Evolutionary conservation across 2,329 filamentous ascomycete genomes (phyloP), one percentile per base, ranked within the genome.

Genomic region (Talaromyces sp.): DNA sequence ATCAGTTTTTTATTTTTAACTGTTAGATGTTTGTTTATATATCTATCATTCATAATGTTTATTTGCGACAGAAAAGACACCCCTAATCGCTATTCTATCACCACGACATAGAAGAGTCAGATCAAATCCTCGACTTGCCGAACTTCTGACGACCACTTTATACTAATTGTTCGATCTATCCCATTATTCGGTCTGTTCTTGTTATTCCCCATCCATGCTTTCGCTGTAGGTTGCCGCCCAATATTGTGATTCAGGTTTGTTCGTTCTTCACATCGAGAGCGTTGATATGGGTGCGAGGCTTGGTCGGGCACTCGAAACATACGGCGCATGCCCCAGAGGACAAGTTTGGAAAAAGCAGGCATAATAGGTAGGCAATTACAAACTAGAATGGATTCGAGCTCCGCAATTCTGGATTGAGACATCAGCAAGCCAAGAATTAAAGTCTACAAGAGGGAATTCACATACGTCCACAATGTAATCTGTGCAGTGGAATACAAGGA

Each of bases 381-480:
- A 17, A 45, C 22, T 15, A 47, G 22, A 19, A 60, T 49, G 6
- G 57, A 60, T 19, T 37, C 57, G 27, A 45, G 13, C 22, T 60
- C 57, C 4, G 39, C 39, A 9, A 60, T 11, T 2, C 57, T 60
- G 25, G 17, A 8, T 11, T 25, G 10, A 31, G 11, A 45, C 4
- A 13, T 47, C n/a, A 47, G 43, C 43, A 19, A 45, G 57, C 3
- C 31, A 11, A 9, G 13, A 43, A 19, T 27, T 39, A 4, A n/a
- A n/a, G n/a, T n/a, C n/a, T 3, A 59, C 9, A 17, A 27, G 13
- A 7, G 25, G 35, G 35, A 3, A 45, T 58, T 58, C 10, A 33
- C 57, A 41, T 60, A 45, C 57, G 57, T 60, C 57, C 57, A 60
- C 2, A 60, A 15, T 17, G 39, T n/a, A 39, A 60, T 13, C 25